phyloP scores from a whole-genome alignment of 306 rosid species.

The Mimosa bimucronata region DNA sequence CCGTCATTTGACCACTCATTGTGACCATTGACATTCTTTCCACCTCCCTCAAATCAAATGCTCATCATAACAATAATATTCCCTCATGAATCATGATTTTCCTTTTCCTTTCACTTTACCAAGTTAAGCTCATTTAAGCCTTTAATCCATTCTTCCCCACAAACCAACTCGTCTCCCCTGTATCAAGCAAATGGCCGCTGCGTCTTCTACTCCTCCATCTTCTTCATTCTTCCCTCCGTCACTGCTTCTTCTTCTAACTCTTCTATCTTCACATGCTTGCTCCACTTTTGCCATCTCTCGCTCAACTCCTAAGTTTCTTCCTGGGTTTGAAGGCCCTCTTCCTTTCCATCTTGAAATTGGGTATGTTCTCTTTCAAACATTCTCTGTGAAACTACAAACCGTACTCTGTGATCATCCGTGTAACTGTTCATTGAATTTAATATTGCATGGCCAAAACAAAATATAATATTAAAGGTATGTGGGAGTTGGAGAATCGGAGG shows the following conservation, averaged over 20 bases:
- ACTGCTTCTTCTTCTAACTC: conserved; percentile 2
- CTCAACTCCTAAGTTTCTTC: background rate
- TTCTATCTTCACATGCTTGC: background rate
- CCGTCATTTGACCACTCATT: too few relatives aligned
- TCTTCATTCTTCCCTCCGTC: background rate
- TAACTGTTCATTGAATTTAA: background rate
- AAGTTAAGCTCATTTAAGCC: background rate
- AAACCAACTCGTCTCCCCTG: too few relatives aligned
- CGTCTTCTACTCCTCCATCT: background rate
- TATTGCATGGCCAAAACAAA: background rate
- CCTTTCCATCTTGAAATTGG: conserved; percentile 35
- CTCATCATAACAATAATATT: too few relatives aligned
- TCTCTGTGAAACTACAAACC: background rate
- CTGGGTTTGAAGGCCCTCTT: conserved; percentile 9
- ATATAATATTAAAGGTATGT: conserved; percentile 40
- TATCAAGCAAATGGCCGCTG: background rate
- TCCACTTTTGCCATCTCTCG: background rate
- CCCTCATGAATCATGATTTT: too few relatives aligned
- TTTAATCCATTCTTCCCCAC: background rate
- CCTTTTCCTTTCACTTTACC: background rate
- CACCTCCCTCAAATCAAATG: too few relatives aligned
- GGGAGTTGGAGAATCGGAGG: conserved; percentile 56
- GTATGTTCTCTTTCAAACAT: background rate
- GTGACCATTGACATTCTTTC: background rate
- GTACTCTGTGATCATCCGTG: too few relatives aligned